phyloP scores from a whole-genome alignment of 352 stramenopile genomes.

The Globisporangium abappressorium region DNA sequence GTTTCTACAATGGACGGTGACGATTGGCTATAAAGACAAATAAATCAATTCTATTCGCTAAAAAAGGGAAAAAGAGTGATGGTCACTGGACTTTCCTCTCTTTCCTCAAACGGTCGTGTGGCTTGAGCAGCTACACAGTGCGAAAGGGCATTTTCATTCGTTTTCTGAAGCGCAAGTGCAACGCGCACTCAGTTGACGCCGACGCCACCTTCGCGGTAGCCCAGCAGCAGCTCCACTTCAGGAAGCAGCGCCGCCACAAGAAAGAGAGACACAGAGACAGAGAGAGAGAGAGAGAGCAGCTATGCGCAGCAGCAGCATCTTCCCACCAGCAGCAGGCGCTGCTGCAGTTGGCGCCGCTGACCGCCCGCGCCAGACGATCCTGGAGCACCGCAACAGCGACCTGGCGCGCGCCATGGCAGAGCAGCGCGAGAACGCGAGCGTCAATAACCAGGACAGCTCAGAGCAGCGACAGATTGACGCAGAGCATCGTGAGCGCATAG shows the following conservation, averaged over 20 bases:
- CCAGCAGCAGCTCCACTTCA: background rate
- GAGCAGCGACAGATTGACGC: slow-evolving; percentile 8
- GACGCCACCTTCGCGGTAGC: background rate
- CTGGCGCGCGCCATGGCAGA: slow-evolving; percentile 20
- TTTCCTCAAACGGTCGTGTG: background rate
- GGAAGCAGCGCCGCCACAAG: background rate
- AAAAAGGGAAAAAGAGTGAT: background rate
- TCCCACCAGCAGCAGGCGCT: background rate
- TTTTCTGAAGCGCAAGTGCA: background rate
- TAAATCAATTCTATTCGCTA: background rate
- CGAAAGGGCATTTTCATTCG: background rate
- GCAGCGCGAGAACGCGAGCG: slow-evolving; percentile 6
- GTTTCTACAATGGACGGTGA: background rate
- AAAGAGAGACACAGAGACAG: no score
- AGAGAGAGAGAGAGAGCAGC: background rate
- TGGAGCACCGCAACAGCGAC: slow-evolving; percentile 19
- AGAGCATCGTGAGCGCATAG: background rate
- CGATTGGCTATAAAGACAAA: background rate
- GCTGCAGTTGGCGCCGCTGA: background rate
- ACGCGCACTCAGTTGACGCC: background rate
- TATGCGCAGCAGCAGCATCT: slow-evolving; percentile 15
- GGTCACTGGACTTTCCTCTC: background rate
- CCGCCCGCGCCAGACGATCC: slow-evolving; percentile 7
- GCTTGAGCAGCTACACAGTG: background rate
- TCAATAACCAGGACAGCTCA: background rate